Evolutionary conservation across 768 basidiomycete species (phyloP).

Genomic region (Tephrocybe rancida): DNA sequence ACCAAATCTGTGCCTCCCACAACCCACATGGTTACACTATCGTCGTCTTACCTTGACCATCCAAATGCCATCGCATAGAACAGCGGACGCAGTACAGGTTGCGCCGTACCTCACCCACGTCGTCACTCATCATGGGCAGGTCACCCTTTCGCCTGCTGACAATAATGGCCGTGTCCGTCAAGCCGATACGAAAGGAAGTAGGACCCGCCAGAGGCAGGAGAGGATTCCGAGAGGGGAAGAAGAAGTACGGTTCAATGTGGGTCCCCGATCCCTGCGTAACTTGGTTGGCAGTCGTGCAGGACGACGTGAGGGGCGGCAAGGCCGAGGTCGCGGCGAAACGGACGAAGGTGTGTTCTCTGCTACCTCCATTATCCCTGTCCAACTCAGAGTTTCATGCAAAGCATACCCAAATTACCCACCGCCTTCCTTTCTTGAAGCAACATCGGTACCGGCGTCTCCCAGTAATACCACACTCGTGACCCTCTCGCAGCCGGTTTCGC

Average conservation of each 20-base stretch:
- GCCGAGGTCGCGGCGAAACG: constrained; percentile 25
- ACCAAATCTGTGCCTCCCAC: constrained; percentile 43
- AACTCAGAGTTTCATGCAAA: constrained; percentile 16
- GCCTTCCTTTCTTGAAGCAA: constrained; percentile 76
- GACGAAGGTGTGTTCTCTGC: constrained; percentile 24
- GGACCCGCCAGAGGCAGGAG: constrained; percentile 34
- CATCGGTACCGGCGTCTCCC: constrained; percentile 41
- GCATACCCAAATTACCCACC: constrained; percentile 68
- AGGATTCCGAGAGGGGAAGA: constrained; percentile 49
- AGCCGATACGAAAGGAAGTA: constrained; percentile 44
- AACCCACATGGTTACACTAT: constrained; percentile 38
- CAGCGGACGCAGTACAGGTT: constrained; percentile 52
- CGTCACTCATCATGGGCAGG: constrained; percentile 55
- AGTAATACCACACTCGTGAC: constrained; percentile 41
- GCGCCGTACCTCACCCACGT: constrained; percentile 63
- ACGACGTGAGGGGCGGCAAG: constrained; percentile 29
- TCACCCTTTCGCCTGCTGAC: constrained; percentile 52
- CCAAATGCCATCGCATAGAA: constrained; percentile 45
- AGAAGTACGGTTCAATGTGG: constrained; percentile 45
- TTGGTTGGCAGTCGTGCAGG: constrained; percentile 25
- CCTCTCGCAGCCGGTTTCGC: constrained; percentile 17
- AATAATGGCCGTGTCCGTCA: constrained; percentile 50
- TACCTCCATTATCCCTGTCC: neutral
- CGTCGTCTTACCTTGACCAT: constrained; percentile 37
- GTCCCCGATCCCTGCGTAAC: constrained; percentile 33